Percentiles rank a stretch among this genome's conserved stretches.
phyloP scores from a whole-genome alignment of 192 early-diverging fungal genomes.

The Rhizoclosmatium globosum region DNA sequence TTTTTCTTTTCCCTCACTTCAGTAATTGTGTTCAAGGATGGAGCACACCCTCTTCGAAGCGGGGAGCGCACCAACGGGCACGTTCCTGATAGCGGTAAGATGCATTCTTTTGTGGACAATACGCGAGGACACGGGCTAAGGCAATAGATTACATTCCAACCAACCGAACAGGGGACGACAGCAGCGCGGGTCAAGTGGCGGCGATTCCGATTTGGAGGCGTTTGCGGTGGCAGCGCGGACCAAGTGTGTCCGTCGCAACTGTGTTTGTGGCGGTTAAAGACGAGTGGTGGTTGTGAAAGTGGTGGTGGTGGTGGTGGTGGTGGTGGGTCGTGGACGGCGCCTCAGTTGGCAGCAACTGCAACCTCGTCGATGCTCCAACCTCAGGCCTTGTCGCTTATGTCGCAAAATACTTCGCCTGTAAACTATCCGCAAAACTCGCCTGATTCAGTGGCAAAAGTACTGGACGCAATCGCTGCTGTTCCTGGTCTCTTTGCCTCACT shows the following conservation, averaged over 20 bases:
- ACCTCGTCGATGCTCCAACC: neutral
- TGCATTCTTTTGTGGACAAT: neutral
- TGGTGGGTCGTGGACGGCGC: too few species aligned
- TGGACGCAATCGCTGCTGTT: neutral
- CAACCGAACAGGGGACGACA: neutral
- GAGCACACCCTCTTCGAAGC: neutral
- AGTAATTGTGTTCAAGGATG: neutral
- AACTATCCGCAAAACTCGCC: neutral
- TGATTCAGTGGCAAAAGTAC: neutral
- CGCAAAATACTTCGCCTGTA: neutral
- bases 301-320: too few species aligned
- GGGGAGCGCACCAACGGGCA: neutral
- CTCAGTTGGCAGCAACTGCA: too few species aligned
- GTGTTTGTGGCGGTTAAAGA: neutral
- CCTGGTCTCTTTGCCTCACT: too few species aligned
- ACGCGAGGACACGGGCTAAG: neutral
- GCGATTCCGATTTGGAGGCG: neutral
- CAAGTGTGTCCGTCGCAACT: neutral
- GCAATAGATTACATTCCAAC: neutral
- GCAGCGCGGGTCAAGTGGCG: slow-evolving; percentile 2
- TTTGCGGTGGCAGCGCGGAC: neutral
- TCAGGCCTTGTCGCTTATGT: neutral
- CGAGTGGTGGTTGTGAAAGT: too few species aligned
- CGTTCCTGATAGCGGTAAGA: slow-evolving; percentile 5
- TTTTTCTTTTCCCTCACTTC: too few species aligned